phyloP scores from a whole-genome alignment of 768 basidiomycete genomes.

The Hirschioporus abietinus region DNA sequence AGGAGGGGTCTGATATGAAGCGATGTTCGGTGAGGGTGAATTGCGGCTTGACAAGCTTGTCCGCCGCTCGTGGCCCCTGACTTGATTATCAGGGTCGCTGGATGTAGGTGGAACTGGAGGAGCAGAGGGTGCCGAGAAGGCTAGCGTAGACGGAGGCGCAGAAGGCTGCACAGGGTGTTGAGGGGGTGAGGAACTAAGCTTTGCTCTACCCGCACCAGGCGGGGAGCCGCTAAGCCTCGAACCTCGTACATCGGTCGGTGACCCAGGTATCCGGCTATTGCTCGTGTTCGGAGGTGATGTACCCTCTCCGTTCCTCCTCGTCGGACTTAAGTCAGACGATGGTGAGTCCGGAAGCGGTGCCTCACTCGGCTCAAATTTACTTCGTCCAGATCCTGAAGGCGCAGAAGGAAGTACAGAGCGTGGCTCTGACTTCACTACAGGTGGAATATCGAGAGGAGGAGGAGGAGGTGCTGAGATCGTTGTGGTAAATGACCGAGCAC shows the following conservation, averaged over 20 bases:
- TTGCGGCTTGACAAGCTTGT: constrained; percentile 8
- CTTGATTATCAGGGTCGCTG: constrained; percentile 15
- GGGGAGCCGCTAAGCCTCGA: constrained; percentile 1
- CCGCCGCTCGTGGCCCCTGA: constrained; percentile 4
- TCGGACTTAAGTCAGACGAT: neutral
- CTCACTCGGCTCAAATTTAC: neutral
- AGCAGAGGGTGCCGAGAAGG: constrained; percentile 7
- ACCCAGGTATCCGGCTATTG: constrained; percentile 1
- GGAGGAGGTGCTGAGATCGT: constrained; percentile 6
- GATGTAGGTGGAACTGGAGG: constrained; percentile 16
- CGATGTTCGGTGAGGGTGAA: constrained; percentile 14
- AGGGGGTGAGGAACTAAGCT: neutral
- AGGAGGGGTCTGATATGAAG: constrained; percentile 12
- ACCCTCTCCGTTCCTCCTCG: neutral
- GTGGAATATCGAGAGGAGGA: constrained; percentile 8
- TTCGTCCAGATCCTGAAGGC: neutral
- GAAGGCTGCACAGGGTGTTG: constrained; percentile 18
- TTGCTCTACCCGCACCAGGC: neutral
- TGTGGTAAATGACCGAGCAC: neutral
- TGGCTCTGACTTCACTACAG: neutral
- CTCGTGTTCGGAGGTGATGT: neutral
- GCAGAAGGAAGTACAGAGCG: neutral
- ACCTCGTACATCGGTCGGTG: neutral
- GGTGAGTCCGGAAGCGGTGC: neutral
- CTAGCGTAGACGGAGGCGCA: constrained; percentile 8